Evolutionary conservation across 345 rosid genomes (phyloP).

Genomic region (Salix arbutifolia): DNA sequence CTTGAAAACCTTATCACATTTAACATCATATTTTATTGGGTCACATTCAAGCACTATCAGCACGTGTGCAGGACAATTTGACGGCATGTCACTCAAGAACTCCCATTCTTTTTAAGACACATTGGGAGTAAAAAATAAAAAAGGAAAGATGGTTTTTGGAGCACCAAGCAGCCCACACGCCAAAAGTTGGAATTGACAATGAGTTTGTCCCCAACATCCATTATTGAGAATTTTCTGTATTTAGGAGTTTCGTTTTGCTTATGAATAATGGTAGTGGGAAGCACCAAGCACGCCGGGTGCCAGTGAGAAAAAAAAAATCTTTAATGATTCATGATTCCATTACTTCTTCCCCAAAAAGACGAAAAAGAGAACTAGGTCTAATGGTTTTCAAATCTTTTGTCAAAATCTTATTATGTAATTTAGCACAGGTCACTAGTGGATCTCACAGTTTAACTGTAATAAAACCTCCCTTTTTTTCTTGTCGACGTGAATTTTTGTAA

Average conservation of each 20-base stretch:
- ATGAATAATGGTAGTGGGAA: constrained; percentile 8
- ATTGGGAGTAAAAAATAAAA: not conserved
- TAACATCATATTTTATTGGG: not conserved
- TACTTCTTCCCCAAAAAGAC: not conserved
- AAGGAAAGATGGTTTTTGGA: constrained; percentile 4
- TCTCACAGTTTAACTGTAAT: too few relatives aligned
- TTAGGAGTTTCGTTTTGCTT: not conserved
- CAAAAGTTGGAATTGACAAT: constrained; percentile 3
- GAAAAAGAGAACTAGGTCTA: not conserved
- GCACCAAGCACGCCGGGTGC: constrained; percentile 33
- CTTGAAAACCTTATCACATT: not conserved
- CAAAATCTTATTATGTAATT: too few relatives aligned
- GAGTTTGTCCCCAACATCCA: constrained; percentile 7
- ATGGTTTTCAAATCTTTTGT: not conserved
- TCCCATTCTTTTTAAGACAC: constrained; percentile 36
- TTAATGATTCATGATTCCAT: constrained; percentile 1
- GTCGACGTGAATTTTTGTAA: too few relatives aligned
- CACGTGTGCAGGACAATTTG: constrained; percentile 46
- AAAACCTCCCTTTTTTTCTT: too few relatives aligned
- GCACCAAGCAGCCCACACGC: constrained; percentile 19
- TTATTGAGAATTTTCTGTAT: not conserved
- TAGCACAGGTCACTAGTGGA: too few relatives aligned
- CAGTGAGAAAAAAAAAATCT: not conserved
- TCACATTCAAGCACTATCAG: constrained; percentile 13
- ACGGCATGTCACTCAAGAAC: constrained; percentile 38